A percentile compares a stretch with the other conserved stretches of the same genome.
These are phyloP conservation scores for Pseudoscleropodium purum DNA, from an alignment of 225 moss, liverwort and hornwort genomes.

Conservation along the genomic window DNA sequence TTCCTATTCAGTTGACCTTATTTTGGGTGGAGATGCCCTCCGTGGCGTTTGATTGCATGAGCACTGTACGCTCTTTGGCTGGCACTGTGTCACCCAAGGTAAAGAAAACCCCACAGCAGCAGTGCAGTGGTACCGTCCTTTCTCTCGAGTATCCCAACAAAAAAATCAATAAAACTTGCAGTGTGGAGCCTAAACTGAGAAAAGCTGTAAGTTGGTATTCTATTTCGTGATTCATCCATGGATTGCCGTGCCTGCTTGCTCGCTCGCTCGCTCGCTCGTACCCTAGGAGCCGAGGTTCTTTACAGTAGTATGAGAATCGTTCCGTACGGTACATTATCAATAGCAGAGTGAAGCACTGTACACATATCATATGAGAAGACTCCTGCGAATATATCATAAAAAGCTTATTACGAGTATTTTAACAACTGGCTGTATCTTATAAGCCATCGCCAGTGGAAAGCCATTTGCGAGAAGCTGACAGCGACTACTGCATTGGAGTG, in stretches of 20 bases:
- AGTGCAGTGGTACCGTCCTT: not conserved
- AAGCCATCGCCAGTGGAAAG: not conserved
- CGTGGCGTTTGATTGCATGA: not conserved
- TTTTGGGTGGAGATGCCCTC: not conserved
- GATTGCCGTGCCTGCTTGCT: not conserved
- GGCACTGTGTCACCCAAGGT: not conserved
- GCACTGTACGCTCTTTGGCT: not conserved
- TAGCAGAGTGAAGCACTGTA: not conserved
- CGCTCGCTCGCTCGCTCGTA: not conserved
- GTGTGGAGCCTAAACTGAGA: not conserved
- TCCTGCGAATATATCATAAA: not conserved
- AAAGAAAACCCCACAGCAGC: not conserved
- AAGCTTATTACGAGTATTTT: not conserved
- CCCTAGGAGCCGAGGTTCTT: not conserved
- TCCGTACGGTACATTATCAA: not conserved
- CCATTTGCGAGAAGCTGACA: not conserved
- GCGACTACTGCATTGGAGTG: too few species aligned
- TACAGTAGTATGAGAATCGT: not conserved
- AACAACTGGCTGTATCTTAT: too few species aligned
- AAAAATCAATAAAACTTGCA: not conserved
- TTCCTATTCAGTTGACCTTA: not conserved
- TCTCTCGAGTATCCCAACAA: not conserved
- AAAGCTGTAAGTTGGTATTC: not conserved
- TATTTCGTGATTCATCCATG: not conserved
- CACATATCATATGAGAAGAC: not conserved